These are phyloP conservation scores for Asterophora parasitica DNA, from an alignment of 768 basidiomycete genomes.

Conservation along the genomic window DNA sequence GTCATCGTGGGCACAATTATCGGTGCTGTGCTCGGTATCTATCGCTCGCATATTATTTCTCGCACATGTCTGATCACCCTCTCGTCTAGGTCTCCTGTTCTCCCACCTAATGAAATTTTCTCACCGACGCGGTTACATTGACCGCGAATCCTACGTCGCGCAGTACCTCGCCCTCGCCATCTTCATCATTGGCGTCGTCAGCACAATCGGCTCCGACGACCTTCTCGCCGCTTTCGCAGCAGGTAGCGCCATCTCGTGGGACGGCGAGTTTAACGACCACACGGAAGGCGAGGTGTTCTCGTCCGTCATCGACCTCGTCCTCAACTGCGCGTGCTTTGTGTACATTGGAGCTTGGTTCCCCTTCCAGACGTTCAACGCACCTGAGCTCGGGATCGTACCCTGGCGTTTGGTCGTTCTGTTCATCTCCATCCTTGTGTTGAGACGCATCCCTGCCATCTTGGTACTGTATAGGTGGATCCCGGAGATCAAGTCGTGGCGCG, in stretches of 20 bases:
- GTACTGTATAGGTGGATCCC: constrained; percentile 80
- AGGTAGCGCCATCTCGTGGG: constrained; percentile 79
- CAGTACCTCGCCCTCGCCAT: constrained; percentile 75
- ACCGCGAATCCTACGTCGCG: constrained; percentile 82
- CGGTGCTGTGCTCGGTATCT: constrained; percentile 42
- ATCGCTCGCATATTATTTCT: background rate
- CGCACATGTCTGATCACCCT: background rate
- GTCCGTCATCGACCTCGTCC: constrained; percentile 83
- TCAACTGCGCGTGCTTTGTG: constrained; percentile 77
- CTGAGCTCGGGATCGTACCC: constrained; percentile 56
- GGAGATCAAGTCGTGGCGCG: constrained; percentile 78
- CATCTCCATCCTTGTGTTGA: constrained; percentile 62
- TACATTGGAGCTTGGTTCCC: constrained; percentile 89
- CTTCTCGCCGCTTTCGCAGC: constrained; percentile 86
- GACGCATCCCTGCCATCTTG: constrained; percentile 78
- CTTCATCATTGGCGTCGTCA: constrained; percentile 75
- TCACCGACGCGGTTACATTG: constrained; percentile 58
- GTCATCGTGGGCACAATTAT: constrained; percentile 70
- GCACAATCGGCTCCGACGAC: constrained; percentile 80
- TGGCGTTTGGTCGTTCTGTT: constrained; percentile 70
- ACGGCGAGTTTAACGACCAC: constrained; percentile 74
- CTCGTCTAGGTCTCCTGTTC: constrained; percentile 52
- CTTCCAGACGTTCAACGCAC: constrained; percentile 51
- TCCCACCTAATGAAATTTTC: constrained; percentile 70
- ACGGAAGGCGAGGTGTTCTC: constrained; percentile 86